Evolutionary conservation across 805 yeast species (phyloP), one percentile per base, ranked within the genome.

Genomic region (Tetrapisispora pingtungensis): DNA sequence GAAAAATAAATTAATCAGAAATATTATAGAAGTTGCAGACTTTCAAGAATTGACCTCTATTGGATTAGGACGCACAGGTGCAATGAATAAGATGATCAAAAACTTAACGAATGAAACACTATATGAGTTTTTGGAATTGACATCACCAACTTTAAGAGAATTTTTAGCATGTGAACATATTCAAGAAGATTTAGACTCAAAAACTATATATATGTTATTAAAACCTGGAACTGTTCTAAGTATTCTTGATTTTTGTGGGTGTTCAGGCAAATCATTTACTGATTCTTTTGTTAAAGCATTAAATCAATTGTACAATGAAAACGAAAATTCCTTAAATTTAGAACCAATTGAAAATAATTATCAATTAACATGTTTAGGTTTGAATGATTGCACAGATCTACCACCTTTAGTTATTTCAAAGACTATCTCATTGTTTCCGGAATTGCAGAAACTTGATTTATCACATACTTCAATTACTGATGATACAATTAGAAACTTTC

Each of bases 1-100:
- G 36, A 55, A 63, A n/a, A 66, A 68, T 42, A 65, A 69, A 2
- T 64, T 68, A 36, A 64, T 80, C 40, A 81, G 82, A 15, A 74
- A 71, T 47, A 49, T 55, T 32, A 90, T 85, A 18, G 78, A 80
- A 53, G 78, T 81, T 42, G 74, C 89, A 53, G 96, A 88, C 66
- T 89, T 88, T 55, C 84, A 84, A 56, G 90, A 84, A 53, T 82
- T 88, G 62, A 87, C 96, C 1, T 81, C 90, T 0, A 80, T 89
- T 40, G 96, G 96, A 0, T 70, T 88, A 40, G 96, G 96, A 2
- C 71, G 96, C 50, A 84, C 96, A 0, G 86, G 84, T 10, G 74
- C 81, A 53, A 88, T 88, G 95, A 89, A 84, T 65, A 81, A 77
- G 62, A 94, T 84, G 63, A 88, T 88, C 53, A 94, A 88, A 63